Evolutionary conservation across 129 eudicot species (phyloP), one percentile per base, ranked within the genome.

Genomic region (Silybum marianum): DNA sequence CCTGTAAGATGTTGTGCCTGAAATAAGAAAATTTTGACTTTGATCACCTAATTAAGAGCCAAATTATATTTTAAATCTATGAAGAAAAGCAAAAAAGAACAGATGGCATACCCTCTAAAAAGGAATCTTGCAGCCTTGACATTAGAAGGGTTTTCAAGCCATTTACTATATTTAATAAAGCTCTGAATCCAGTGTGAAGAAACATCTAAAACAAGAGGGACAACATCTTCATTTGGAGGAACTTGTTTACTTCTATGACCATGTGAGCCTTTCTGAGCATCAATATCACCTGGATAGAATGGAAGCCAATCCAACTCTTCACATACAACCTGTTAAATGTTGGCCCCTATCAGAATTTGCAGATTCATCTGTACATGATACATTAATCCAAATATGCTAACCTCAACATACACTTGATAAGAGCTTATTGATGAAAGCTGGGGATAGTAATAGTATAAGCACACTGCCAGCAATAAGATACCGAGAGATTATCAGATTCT

Each of bases 261-360:
- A 84, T 74, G 88, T 2, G 86, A 77, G 54, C 84, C 71, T 78
- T 88, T 96, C 42, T 85, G 72, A 73, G 90, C 78, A 66, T 82
- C 88, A 48, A 80, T 71, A 76, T 71, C 83, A 74, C 95, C 92
- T 30, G 91, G 98, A 83, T 93, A 96, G 80, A 96, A 93, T 12
- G 93, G 93, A 85, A 96, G 97, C 99, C 99, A 96, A 70, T 96
- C 98, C 79, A 96, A 87, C 89, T 96, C 99, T 88, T 96, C 99
- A 84, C 98, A 96, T 46, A 96, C 99, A 85, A 96, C 98, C 99
- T 96, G 82, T 51, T 11, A 69, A 13, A 76, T 44, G 63, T 82
- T 40, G 36, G 67, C 25, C 38, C 24, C 26, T 87, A 63, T 72
- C 73, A n/a, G 72, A 34, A 76, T 75, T 46, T 78, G 51, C 72